Base-by-base conservation (phyloP, 1,139 yeast species). In the Hyphopichia fennica region DNA sequence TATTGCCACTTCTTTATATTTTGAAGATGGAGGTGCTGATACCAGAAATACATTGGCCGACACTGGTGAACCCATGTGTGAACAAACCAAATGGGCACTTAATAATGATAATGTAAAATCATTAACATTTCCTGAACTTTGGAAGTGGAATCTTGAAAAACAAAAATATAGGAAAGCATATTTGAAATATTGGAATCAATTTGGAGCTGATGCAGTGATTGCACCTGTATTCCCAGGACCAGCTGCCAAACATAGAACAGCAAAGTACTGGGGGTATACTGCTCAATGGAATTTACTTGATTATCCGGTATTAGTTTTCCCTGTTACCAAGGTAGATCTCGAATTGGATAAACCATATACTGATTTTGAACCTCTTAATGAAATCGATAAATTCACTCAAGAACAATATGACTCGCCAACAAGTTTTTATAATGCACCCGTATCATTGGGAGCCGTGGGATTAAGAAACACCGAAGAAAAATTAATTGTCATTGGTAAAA, bases 11-110 rank as follows among this genome's bases (percentile, higher is more conserved):
- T 41, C 47, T n/a, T 41, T 57, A 17, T 58, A 54, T 41, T 55
- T 55, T 38, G 58, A 54, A 35, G 61, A 56, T 46, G 62, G 62
- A 11, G 61, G 56, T 10, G 45, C 49, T n/a, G 61, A 57, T 40
- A 50, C 57, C 20, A 45, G 41, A 25, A 41, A 41, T n/a, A 52
- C 55, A 5, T 41, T 48, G 31, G 33, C 38, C 13, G 40, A 38
- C 5, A 53, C 58, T 4, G 56, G 55, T 2, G 62, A 58, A 35
- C 62, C 62, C 13, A 38, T 53, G 33, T 52, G 51, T 41, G 53
- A 43, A 27, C 60, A 51, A 40, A 53, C 59, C 1, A 40, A 41
- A 7, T 57, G 59, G 59, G 57, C 50, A 5, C 36, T 56, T 29
- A 51, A 43, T 20, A 39, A 45, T 19, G 48, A 46, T 8, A 39